Evolutionary conservation across 306 rosid genomes (phyloP).

Genomic region (Acacia acuminata): DNA sequence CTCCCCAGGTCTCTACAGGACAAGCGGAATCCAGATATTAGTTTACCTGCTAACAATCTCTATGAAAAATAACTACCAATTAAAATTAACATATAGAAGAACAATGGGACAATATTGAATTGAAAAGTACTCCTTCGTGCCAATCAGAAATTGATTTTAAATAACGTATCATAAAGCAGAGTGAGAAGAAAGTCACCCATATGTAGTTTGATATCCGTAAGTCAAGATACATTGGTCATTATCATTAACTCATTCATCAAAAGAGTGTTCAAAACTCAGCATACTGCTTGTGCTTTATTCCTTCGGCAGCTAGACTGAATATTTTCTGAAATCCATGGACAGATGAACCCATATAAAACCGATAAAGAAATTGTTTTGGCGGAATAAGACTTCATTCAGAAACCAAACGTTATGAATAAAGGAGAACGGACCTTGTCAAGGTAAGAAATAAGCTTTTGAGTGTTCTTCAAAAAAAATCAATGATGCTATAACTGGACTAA

Average conservation of each 20-base stretch:
- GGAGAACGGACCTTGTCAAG: neutral
- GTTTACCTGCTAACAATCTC: neutral
- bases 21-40: slow-evolving; percentile 24
- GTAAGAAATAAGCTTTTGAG: neutral
- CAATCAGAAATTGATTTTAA: slow-evolving; percentile 28
- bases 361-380: neutral
- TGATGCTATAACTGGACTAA: neutral
- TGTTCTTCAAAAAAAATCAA: neutral
- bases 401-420: neutral
- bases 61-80: neutral
- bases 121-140: slow-evolving; percentile 8
- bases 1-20: slow-evolving; percentile 66
- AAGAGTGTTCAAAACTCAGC: slow-evolving; percentile 7
- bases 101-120: slow-evolving; percentile 12
- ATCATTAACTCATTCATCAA: neutral
- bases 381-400: neutral
- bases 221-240: neutral
- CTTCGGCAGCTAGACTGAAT: neutral
- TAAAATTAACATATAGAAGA: slow-evolving; percentile 10
- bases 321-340: neutral
- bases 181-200: slow-evolving; percentile 14
- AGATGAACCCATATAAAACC: neutral
- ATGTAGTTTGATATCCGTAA: neutral
- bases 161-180: slow-evolving; percentile 17
- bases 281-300: neutral